These are phyloP conservation scores for Hansenula lynferdii DNA, from an alignment of 1,139 yeast species.

Conservation along the genomic window DNA sequence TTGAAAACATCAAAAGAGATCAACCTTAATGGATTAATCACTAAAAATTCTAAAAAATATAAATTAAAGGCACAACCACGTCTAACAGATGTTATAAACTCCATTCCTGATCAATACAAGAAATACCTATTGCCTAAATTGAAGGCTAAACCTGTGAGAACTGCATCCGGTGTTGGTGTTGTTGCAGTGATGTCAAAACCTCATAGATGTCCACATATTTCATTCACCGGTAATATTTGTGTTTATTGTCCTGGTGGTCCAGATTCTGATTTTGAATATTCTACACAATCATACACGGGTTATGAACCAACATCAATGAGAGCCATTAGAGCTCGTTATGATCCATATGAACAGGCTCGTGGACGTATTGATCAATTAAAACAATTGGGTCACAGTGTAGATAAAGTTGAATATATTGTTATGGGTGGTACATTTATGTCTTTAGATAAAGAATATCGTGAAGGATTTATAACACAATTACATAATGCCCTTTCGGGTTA, in stretches of 20 bases:
- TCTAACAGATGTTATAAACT: conserved; percentile 87
- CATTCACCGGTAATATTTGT: conserved; percentile 97
- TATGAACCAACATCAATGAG: conserved; percentile 99
- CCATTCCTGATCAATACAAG: conserved; percentile 95
- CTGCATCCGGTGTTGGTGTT: conserved; percentile 98
- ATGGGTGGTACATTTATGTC: conserved; percentile 99
- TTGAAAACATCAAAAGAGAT: conserved; percentile 73
- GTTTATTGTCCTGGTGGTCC: conserved; percentile 99
- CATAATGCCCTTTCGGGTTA: conserved; percentile 96
- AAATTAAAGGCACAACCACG: conserved; percentile 91
- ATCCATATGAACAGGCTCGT: conserved; percentile 97
- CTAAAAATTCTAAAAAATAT: conserved; percentile 82
- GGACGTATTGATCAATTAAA: conserved; percentile 96
- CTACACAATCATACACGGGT: conserved; percentile 97
- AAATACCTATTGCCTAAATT: conserved; percentile 87
- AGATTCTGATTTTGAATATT: conserved; percentile 95
- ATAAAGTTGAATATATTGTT: conserved; percentile 93
- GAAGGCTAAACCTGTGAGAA: conserved; percentile 96
- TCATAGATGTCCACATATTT: conserved; percentile 98
- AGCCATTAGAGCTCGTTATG: conserved; percentile 95
- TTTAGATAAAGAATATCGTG: conserved; percentile 83
- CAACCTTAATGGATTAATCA: conserved; percentile 85
- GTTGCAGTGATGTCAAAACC: conserved; percentile 99
- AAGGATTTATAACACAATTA: conserved; percentile 77
- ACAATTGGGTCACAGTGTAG: conserved; percentile 93